A percentile compares a stretch with the other conserved stretches of the same genome.
These are phyloP conservation scores for Hypomyces perniciosus DNA, from an alignment of 2,329 filamentous ascomycete species.

Conservation along the genomic window DNA sequence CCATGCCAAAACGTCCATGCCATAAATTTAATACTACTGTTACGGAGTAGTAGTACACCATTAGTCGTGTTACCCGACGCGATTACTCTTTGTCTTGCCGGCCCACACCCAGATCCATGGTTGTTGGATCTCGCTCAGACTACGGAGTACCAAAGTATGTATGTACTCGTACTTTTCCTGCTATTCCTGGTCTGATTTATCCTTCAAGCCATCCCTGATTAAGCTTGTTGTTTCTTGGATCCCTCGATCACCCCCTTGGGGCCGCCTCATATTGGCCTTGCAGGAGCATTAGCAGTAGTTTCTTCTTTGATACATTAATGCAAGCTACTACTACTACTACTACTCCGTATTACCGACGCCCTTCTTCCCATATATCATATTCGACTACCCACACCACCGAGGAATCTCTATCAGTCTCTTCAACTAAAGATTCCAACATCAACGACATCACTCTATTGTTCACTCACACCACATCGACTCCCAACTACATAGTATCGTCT, in stretches of 20 bases:
- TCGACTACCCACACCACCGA: not conserved
- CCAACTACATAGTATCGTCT: not conserved
- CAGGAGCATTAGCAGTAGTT: constrained; percentile 6
- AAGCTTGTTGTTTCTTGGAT: constrained; percentile 27
- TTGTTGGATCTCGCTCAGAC: constrained; percentile 29
- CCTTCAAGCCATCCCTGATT: constrained; percentile 28
- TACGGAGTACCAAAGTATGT: not conserved
- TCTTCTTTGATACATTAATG: not conserved
- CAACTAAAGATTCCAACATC: not conserved
- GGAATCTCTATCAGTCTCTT: not conserved
- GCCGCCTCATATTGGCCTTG: constrained; percentile 11
- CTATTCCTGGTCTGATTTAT: constrained; percentile 26
- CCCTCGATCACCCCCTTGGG: constrained; percentile 21
- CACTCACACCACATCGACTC: not conserved
- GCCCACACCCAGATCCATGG: constrained; percentile 34
- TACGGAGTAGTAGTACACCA: not conserved
- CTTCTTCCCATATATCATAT: constrained; percentile 4
- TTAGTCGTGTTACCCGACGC: not conserved
- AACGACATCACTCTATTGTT: not conserved
- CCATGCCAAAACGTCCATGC: constrained; percentile 21
- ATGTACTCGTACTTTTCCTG: constrained; percentile 17
- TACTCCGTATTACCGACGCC: not conserved
- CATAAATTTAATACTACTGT: constrained; percentile 8
- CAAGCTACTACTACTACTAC: constrained; percentile 3
- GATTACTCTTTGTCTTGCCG: constrained; percentile 23